Percentiles rank a stretch among this genome's conserved stretches.
phyloP scores from a whole-genome alignment of 75 land plant genomes.

The Cunninghamia lanceolata region DNA sequence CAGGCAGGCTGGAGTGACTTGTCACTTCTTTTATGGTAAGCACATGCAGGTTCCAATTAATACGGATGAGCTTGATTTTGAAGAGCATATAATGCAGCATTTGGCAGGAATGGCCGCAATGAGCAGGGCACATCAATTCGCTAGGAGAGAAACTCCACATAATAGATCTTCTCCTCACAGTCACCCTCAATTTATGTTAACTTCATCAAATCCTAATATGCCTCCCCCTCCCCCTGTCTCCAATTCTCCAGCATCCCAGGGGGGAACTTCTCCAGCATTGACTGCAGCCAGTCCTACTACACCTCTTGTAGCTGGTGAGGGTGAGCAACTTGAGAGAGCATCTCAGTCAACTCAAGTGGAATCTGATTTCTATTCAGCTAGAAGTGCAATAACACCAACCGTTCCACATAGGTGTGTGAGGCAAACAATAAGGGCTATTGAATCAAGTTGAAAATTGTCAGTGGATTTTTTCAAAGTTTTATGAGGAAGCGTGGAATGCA shows the following conservation, averaged over 20 bases:
- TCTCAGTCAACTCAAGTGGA: slow-evolving; percentile 1
- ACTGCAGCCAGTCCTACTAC: slow-evolving; percentile 19
- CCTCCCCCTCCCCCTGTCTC: slow-evolving; percentile 16
- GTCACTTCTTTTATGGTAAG: not conserved
- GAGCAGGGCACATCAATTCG: slow-evolving; percentile 78
- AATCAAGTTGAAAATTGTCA: not conserved
- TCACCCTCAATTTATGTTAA: slow-evolving; percentile 56
- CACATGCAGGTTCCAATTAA: slow-evolving; percentile 68
- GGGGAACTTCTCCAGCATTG: slow-evolving; percentile 20
- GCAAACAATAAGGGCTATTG: not conserved
- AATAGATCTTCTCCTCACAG: slow-evolving; percentile 47
- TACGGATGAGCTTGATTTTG: slow-evolving; percentile 77
- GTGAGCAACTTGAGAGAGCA: slow-evolving; percentile 19
- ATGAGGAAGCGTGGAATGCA: not conserved
- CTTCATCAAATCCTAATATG: slow-evolving; percentile 41
- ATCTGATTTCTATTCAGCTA: not conserved
- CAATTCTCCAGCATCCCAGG: slow-evolving; percentile 20
- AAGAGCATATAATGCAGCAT: slow-evolving; percentile 96
- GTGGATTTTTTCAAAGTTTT: not conserved
- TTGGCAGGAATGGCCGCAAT: slow-evolving; percentile 88
- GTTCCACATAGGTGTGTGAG: slow-evolving; percentile 3
- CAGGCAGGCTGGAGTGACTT: not conserved
- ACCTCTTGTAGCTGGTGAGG: slow-evolving; percentile 25
- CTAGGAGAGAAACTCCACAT: slow-evolving; percentile 68
- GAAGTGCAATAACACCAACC: not conserved